Base-by-base conservation (phyloP, 352 stramenopile genomes). In the Phytophthora crassamura region DNA sequence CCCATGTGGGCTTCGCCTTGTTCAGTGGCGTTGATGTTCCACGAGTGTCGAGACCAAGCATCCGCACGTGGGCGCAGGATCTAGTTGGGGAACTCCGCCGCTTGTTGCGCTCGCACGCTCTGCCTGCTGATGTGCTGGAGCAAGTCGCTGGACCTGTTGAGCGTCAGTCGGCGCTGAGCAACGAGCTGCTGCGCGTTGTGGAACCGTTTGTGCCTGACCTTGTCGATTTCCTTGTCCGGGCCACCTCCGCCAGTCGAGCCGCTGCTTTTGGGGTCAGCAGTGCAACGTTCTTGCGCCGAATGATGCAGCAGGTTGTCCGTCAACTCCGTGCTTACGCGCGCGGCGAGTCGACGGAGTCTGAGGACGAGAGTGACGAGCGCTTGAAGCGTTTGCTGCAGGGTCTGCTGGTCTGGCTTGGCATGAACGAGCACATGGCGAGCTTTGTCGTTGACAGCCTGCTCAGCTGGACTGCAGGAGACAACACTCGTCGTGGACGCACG, bases 171-270 rank as follows among this genome's bases (percentile, higher is more conserved):
- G 57, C 58, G 1, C 57, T 92, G 10, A 64, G 78, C 12, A 64
- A 77, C 47, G 69, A 87, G 18, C 59, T 92, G 45, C 35, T 92
- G 16, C 67, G 67, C 32, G 63, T 72, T 10, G 30, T 90, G 22
- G 80, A 86, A 49, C 77, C 84, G 8, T 92, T 90, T 55, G 54
- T 87, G 0, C 72, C 82, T 0, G 80, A 92, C 22, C 61, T 90
- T 5, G 53, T 90, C 1, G 79, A 90, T 28, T 66, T 69, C 16
- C 70, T 90, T 20, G 72, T 92, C 18, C 84, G 84, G 25, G 79
- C 82, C 0, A 90, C 78, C 34, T 88, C 78, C 6, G 82, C 81
- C 14, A 89, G 81, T 25, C 76, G 78, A 30, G 73, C 75, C 9
- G 71, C 63, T 11, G 71, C 77, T 4, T 87, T 88, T 47, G 80